Conservation (phyloP, 768 basidiomycete species). For the Trametes elegans region DNA sequence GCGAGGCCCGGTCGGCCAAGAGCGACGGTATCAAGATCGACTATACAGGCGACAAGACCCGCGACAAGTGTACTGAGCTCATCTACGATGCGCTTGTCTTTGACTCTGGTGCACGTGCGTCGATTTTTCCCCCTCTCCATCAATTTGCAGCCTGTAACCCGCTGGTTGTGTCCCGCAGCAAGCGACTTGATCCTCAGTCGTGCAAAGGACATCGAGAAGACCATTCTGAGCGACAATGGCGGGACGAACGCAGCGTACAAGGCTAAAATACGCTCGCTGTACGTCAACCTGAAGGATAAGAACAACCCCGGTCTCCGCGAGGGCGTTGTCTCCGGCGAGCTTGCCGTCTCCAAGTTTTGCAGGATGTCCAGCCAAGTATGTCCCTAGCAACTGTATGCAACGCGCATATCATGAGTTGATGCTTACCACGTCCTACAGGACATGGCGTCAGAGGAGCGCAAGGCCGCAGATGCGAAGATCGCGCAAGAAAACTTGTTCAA, state of each 20-base stretch:
- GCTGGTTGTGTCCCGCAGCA: conserved; percentile 22
- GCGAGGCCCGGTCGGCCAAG: conserved; percentile 56
- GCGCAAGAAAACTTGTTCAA: conserved; percentile 86
- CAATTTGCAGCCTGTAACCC: background rate
- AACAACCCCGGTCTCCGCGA: conserved; percentile 85
- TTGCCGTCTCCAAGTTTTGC: conserved; percentile 66
- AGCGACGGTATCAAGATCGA: conserved; percentile 62
- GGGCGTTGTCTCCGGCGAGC: conserved; percentile 80
- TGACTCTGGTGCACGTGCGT: conserved; percentile 86
- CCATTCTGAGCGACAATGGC: conserved; percentile 48
- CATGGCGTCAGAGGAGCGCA: conserved; percentile 93
- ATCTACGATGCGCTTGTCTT: conserved; percentile 88
- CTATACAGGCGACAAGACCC: conserved; percentile 63
- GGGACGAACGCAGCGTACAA: conserved; percentile 55
- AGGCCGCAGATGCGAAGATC: conserved; percentile 79
- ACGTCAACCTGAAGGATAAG: conserved; percentile 94
- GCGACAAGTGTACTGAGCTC: conserved; percentile 87
- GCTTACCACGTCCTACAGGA: too few species aligned
- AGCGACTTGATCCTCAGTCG: conserved; percentile 64
- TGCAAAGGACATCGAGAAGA: conserved; percentile 70
- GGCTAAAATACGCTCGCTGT: conserved; percentile 81
- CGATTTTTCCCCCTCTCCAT: background rate
- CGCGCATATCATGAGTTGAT: background rate
- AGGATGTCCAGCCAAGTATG: conserved; percentile 80
- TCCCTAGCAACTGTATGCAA: background rate